Evolutionary conservation across 148 eudicot species (phyloP), one percentile per base, ranked within the genome.

Genomic region (Spergularia bocconei): DNA sequence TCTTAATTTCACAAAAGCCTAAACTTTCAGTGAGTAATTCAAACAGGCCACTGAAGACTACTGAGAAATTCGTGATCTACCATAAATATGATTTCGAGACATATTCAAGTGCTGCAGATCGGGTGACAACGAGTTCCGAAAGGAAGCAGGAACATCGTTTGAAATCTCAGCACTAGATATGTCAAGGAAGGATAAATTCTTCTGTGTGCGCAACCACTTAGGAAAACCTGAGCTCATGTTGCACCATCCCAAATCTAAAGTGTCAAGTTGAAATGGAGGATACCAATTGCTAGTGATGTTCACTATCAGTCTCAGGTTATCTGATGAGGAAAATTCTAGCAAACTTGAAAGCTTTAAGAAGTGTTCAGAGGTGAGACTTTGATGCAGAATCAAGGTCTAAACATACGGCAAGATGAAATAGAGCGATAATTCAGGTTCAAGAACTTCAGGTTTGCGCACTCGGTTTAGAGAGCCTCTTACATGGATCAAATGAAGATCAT

Each of bases 51-150:
- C 25, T 23, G 25, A 23, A 23, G 25, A 23, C 25, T 23, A 23
- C 11, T 25, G 44, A 6, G 39, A 60, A 51, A 68, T 68, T 41
- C 16, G 82, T 70, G 12, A 74, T 10, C 13, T 17, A 10, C 39
- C 82, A 39, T 50, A 50, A 7, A 79, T 11, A 41, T 20, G 70
- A 25, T 71, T 71, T 17, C 11, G 6, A 0, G 74, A 71, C 74
- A 71, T 39, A 39, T 71, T 54, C 17, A 71, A 56, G 51, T 57
- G 36, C 0, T 3, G 0, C 51, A 71, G 63, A 9, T 38, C 11
- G 52, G 63, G 16, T n/a, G 74, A 17, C 29, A 71, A 17, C 11
- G 64, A 71, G 17, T 71, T 71, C 63, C 63, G 56, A 16, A 71
- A 71, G n/a, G 63, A 36, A 71, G 55, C 52, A 17, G 74, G 74